These are phyloP conservation scores for Termitomyces sp. DNA, from an alignment of 768 basidiomycete species.

Conservation along the genomic window DNA sequence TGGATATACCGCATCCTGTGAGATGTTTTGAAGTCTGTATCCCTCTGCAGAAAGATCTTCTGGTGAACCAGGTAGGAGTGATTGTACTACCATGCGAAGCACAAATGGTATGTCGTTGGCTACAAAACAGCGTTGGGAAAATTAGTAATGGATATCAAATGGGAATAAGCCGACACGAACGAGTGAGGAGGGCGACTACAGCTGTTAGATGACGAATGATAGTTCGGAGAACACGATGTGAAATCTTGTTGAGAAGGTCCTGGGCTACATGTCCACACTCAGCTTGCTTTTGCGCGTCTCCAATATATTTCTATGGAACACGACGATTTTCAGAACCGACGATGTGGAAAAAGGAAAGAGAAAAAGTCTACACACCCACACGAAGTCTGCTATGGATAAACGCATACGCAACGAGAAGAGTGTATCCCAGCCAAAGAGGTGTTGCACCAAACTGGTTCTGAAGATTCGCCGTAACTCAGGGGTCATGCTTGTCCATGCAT, in stretches of 20 bases:
- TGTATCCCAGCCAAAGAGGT: constrained; percentile 59
- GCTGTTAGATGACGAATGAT: constrained; percentile 53
- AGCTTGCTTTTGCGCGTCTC: constrained; percentile 31
- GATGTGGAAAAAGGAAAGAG: background rate
- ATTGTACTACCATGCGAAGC: constrained; percentile 53
- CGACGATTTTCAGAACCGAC: background rate
- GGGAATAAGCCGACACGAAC: constrained; percentile 26
- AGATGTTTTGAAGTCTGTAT: constrained; percentile 20
- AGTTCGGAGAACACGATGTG: constrained; percentile 45
- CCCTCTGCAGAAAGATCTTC: constrained; percentile 32
- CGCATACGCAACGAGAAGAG: constrained; percentile 50
- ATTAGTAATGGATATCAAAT: background rate
- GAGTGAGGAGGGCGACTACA: constrained; percentile 33
- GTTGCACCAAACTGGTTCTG: constrained; percentile 41
- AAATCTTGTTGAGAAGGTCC: constrained; percentile 42
- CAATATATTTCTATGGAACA: constrained; percentile 39
- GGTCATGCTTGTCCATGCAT: constrained; percentile 22
- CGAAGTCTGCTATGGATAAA: constrained; percentile 45
- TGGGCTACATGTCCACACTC: constrained; percentile 50
- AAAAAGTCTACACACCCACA: constrained; percentile 31
- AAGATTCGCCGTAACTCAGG: constrained; percentile 38
- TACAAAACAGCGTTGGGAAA: constrained; percentile 17
- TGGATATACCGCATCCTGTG: constrained; percentile 17
- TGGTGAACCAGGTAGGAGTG: constrained; percentile 44
- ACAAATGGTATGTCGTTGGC: constrained; percentile 63